Conservation (phyloP, 805 yeast genomes). For the Sugiyamaella qingdaonensis region DNA sequence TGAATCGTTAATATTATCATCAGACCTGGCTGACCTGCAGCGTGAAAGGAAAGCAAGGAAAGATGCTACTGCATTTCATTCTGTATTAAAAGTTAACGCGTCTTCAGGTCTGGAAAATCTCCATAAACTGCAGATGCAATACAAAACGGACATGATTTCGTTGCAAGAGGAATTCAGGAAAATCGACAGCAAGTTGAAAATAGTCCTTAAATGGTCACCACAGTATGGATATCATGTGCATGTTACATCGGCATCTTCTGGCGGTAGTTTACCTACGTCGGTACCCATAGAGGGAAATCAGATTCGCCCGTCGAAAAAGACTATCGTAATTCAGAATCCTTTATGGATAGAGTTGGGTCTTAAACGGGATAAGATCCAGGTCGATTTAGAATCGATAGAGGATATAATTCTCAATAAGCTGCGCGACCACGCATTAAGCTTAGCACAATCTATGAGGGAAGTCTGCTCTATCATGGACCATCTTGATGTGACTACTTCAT, state of each 20-base stretch:
- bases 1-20: conserved; percentile 8
- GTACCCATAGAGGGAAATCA: conserved; percentile 24
- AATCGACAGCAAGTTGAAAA: conserved; percentile 17
- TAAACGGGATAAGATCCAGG: conserved; percentile 42
- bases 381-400: conserved; percentile 54
- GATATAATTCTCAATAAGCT: conserved; percentile 46
- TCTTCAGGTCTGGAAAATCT: conserved; percentile 20
- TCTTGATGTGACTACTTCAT: conserved; percentile 68
- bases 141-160: conserved; percentile 14
- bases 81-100: conserved; percentile 21
- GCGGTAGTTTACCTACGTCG: neutral
- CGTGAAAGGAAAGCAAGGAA: conserved; percentile 5
- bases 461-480: conserved; percentile 53
- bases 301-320: conserved; percentile 39
- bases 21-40: conserved; percentile 4
- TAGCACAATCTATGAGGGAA: conserved; percentile 45
- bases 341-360: conserved; percentile 55
- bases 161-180: conserved; percentile 19
- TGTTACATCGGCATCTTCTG: conserved; percentile 32
- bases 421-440: conserved; percentile 42
- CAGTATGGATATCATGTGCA: conserved; percentile 47
- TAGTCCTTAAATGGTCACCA: conserved; percentile 40
- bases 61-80: conserved; percentile 12
- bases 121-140: conserved; percentile 20
- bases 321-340: conserved; percentile 43